Evolutionary conservation across 768 basidiomycete genomes (phyloP).

Genomic region (Daedaleopsis sinensis): DNA sequence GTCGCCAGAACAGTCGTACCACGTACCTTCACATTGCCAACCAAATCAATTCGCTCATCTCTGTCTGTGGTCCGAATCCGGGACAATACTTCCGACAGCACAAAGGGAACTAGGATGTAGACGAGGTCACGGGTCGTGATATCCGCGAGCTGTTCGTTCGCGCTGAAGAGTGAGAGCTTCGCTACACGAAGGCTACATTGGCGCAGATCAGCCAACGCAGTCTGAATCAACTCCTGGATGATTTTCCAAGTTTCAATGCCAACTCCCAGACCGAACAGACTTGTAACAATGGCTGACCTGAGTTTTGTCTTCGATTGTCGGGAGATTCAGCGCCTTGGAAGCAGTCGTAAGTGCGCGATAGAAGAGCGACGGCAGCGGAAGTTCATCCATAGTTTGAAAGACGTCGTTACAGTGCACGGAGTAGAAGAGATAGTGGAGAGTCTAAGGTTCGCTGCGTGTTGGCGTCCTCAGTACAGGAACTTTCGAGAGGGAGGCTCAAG

Average conservation of each 20-base stretch:
- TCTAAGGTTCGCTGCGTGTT: too few species aligned
- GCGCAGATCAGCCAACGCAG: constrained; percentile 58
- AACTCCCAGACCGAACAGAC: too few species aligned
- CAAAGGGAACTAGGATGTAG: constrained; percentile 75
- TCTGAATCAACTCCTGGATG: constrained; percentile 58
- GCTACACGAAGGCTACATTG: constrained; percentile 55
- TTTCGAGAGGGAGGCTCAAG: too few species aligned
- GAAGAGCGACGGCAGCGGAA: constrained; percentile 44
- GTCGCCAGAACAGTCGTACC: background rate
- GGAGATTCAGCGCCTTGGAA: constrained; percentile 40
- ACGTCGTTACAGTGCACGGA: too few species aligned
- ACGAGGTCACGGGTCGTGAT: constrained; percentile 75
- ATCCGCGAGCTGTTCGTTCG: constrained; percentile 83
- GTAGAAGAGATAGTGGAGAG: too few species aligned
- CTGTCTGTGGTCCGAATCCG: constrained; percentile 58
- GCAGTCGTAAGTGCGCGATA: constrained; percentile 41
- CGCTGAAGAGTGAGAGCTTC: constrained; percentile 74
- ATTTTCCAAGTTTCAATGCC: too few species aligned
- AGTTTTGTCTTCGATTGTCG: constrained; percentile 47
- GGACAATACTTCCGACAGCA: constrained; percentile 64
- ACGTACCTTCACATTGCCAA: constrained; percentile 57
- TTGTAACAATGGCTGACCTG: constrained; percentile 41
- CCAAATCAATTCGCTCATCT: constrained; percentile 62
- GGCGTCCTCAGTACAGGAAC: too few species aligned
- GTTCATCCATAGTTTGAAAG: constrained; percentile 19